These are phyloP conservation scores for Didymella exigua DNA, from an alignment of 2,329 filamentous ascomycete species.

Conservation along the genomic window DNA sequence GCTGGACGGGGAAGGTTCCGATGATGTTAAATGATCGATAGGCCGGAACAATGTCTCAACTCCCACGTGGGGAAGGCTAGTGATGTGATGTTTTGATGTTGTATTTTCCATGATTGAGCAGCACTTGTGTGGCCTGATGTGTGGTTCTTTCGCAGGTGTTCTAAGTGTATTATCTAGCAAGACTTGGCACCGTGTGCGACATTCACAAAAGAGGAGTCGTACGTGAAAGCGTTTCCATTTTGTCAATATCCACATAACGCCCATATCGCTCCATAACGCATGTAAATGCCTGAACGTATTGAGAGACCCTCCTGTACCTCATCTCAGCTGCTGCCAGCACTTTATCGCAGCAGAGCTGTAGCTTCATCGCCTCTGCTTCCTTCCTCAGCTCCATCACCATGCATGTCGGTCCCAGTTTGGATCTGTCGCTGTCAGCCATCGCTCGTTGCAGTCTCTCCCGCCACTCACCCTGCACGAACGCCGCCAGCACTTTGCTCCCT, in stretches of 20 bases:
- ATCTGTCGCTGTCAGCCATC: slow-evolving; percentile 56
- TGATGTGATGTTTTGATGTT: not conserved
- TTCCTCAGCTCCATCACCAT: slow-evolving; percentile 30
- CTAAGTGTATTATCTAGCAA: no score
- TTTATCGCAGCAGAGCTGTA: not conserved
- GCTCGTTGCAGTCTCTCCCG: not conserved
- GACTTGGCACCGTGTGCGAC: not conserved
- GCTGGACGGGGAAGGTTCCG: slow-evolving; percentile 18
- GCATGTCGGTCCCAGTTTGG: slow-evolving; percentile 78
- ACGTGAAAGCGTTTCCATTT: not conserved
- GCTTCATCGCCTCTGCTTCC: not conserved
- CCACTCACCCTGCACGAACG: slow-evolving; percentile 89
- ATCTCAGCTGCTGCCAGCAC: not conserved
- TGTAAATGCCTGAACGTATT: slow-evolving; percentile 19
- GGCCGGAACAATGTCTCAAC: not conserved
- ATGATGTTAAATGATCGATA: slow-evolving; percentile 28
- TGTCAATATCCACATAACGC: slow-evolving; percentile 23
- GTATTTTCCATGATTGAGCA: not conserved
- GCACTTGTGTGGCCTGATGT: no score
- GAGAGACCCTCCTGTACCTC: not conserved
- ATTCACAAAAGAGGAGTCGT: not conserved
- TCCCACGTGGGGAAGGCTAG: slow-evolving; percentile 10
- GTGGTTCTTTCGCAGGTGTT: no score
- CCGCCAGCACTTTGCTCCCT: slow-evolving; percentile 92
- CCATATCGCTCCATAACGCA: slow-evolving; percentile 33